Conservation (phyloP, 495 filamentous ascomycete species). For the Xylaria intraflava region DNA sequence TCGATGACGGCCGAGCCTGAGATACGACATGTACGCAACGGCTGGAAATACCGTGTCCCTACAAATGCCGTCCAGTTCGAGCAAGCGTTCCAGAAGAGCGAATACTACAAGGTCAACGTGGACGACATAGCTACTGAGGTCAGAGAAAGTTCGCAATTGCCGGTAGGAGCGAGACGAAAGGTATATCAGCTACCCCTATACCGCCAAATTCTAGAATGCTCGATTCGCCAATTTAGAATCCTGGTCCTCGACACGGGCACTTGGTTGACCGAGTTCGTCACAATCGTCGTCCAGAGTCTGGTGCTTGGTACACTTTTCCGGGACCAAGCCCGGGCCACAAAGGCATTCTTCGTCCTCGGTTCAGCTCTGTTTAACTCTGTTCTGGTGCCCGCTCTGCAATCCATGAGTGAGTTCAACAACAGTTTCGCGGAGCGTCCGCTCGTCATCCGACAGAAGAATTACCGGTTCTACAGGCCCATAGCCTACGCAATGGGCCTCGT, state of each 20-base stretch:
- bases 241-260: slow-evolving; percentile 12
- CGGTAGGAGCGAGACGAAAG: too few relatives aligned
- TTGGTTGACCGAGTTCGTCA: slow-evolving; percentile 17
- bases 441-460: slow-evolving; percentile 58
- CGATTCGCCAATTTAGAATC: slow-evolving; percentile 16
- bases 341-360: slow-evolving; percentile 1
- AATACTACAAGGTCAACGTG: too few relatives aligned
- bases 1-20: background rate
- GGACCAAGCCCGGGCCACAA: slow-evolving; percentile 13
- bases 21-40: slow-evolving; percentile 9
- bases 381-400: slow-evolving; percentile 28
- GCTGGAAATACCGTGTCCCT: slow-evolving; percentile 51
- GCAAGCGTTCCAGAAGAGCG: too few relatives aligned
- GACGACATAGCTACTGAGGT: too few relatives aligned
- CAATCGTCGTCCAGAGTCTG: slow-evolving; percentile 20
- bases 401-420: slow-evolving; percentile 54
- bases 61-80: too few relatives aligned
- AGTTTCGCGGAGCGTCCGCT: slow-evolving; percentile 55
- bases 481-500: slow-evolving; percentile 54
- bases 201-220: slow-evolving; percentile 15
- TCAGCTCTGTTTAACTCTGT: slow-evolving; percentile 44
- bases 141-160: too few relatives aligned
- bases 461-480: slow-evolving; percentile 60
- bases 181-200: slow-evolving; percentile 24
- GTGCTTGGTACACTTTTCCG: slow-evolving; percentile 25